Percentiles rank a stretch among this genome's conserved stretches.
These are phyloP conservation scores for Saturnispora silvae DNA, from an alignment of 805 yeast genomes.

Conservation along the genomic window DNA sequence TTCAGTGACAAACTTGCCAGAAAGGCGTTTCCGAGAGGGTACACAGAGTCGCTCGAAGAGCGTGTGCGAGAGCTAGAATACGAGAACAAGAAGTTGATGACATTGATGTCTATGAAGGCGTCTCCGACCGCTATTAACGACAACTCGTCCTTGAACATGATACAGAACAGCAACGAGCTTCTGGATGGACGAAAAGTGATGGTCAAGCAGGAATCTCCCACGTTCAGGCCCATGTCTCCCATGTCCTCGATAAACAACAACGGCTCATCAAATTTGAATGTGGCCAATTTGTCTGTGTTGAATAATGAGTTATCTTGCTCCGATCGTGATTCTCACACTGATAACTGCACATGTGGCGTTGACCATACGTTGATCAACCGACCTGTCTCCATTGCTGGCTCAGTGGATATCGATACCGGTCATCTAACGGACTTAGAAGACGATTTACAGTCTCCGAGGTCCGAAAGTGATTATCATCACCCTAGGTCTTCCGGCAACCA, in stretches of 20 bases:
- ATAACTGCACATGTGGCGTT: constrained; percentile 47
- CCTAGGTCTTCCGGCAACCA: neutral
- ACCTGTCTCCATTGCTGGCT: constrained; percentile 59
- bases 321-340: constrained; percentile 32
- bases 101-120: constrained; percentile 44
- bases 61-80: constrained; percentile 77
- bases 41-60: constrained; percentile 83
- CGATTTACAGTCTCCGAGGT: constrained; percentile 13
- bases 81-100: constrained; percentile 61
- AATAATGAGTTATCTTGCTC: constrained; percentile 21
- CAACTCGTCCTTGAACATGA: neutral
- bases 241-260: neutral
- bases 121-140: neutral
- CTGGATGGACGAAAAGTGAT: too few species aligned
- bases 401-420: constrained; percentile 37
- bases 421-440: constrained; percentile 41
- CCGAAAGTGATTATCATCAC: neutral
- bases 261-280: constrained; percentile 15
- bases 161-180: too few species aligned
- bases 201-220: constrained; percentile 2
- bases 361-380: constrained; percentile 46
- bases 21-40: constrained; percentile 83
- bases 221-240: neutral
- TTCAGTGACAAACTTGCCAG: constrained; percentile 81
- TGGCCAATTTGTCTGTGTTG: constrained; percentile 23